Conservation (phyloP, 495 filamentous ascomycete species). For the Cudoniella acicularis region DNA sequence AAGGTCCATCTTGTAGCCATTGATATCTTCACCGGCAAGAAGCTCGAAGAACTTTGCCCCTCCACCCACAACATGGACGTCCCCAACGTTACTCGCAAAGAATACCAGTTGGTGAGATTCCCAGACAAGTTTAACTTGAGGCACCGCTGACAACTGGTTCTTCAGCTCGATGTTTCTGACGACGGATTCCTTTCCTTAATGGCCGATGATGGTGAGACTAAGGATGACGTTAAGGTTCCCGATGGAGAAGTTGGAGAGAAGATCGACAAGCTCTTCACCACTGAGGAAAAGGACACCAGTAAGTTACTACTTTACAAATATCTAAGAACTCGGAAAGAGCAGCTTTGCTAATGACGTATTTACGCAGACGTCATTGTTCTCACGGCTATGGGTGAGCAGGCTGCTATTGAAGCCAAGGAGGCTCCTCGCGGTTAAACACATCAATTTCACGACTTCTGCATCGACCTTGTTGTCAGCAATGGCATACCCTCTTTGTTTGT, state of each 20-base stretch:
- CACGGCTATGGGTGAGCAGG: slow-evolving; percentile 93
- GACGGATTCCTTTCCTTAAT: slow-evolving; percentile 91
- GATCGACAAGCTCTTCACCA: slow-evolving; percentile 72
- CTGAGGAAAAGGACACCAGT: slow-evolving; percentile 78
- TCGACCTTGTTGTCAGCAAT: slow-evolving; percentile 26
- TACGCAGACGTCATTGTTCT: slow-evolving; percentile 78
- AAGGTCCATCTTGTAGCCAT: slow-evolving; percentile 97
- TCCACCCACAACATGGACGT: slow-evolving; percentile 99
- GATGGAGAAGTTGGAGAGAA: slow-evolving; percentile 82
- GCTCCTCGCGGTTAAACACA: slow-evolving; percentile 44
- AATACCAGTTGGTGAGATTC: slow-evolving; percentile 88
- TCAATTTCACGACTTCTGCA: slow-evolving; percentile 20
- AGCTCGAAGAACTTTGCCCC: slow-evolving; percentile 97
- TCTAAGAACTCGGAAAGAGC: no score
- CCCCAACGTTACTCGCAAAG: slow-evolving; percentile 80
- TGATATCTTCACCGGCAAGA: slow-evolving; percentile 99
- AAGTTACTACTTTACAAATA: slow-evolving; percentile 51
- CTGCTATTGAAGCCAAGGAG: slow-evolving; percentile 91
- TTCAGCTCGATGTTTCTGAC: slow-evolving; percentile 79
- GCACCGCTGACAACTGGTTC: background rate
- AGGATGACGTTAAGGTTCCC: slow-evolving; percentile 93
- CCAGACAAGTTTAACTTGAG: background rate
- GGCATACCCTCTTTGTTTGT: slow-evolving; percentile 20
- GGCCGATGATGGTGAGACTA: slow-evolving; percentile 71
- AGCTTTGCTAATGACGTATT: slow-evolving; percentile 5